These are phyloP conservation scores for Biscutella laevigata DNA, from an alignment of 441 rosid genomes.

Conservation along the genomic window DNA sequence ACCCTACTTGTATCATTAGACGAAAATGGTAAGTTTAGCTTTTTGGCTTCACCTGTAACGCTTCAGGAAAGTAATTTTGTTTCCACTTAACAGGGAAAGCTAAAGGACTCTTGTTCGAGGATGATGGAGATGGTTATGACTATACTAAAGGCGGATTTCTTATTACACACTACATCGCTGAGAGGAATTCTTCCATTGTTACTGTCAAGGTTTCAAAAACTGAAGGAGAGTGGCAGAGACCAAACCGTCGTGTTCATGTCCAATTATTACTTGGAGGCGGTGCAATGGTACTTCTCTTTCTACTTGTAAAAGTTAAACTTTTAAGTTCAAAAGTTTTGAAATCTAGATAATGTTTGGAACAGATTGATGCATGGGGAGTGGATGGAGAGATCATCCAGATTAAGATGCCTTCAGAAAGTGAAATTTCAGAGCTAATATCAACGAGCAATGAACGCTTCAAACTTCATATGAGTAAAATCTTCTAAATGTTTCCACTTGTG, in stretches of 20 bases:
- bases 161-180: constrained; percentile 61
- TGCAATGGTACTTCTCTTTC: constrained; percentile 60
- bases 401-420: constrained; percentile 47
- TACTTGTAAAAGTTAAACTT: not conserved
- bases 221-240: constrained; percentile 87
- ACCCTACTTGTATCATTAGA: constrained; percentile 76
- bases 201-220: constrained; percentile 50
- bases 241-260: constrained; percentile 66
- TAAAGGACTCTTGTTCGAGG: constrained; percentile 71
- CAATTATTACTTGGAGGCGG: constrained; percentile 75
- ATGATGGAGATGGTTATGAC: constrained; percentile 87
- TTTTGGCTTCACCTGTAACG: not conserved
- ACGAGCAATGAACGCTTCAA: constrained; percentile 39
- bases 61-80: not conserved
- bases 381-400: constrained; percentile 76
- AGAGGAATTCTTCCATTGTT: constrained; percentile 55
- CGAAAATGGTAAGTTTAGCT: constrained; percentile 57
- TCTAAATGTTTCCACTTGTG: not conserved
- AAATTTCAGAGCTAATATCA: constrained; percentile 38
- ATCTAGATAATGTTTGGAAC: constrained; percentile 20
- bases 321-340: not conserved
- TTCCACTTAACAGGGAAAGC: constrained; percentile 60
- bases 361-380: constrained; percentile 82
- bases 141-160: constrained; percentile 58
- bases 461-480: constrained; percentile 47